Percentiles rank a stretch among this genome's conserved stretches.
These are phyloP conservation scores for Lachancea sp. DNA, from an alignment of 805 yeast genomes.

Conservation along the genomic window DNA sequence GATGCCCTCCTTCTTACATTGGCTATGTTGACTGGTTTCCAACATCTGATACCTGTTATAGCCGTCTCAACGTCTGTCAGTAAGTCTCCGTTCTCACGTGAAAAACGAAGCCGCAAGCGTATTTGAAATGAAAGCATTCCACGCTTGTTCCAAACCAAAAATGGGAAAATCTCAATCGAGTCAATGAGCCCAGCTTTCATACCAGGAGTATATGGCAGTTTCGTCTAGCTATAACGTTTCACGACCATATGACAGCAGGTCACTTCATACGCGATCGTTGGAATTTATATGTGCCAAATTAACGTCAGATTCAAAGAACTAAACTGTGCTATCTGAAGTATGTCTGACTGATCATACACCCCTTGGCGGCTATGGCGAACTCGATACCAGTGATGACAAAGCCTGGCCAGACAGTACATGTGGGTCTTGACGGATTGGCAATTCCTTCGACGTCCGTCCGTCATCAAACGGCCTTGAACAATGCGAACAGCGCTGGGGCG, in stretches of 20 bases:
- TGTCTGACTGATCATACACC: not conserved
- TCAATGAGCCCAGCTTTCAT: no score
- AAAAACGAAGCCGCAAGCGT: no score
- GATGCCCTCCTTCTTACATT: no score
- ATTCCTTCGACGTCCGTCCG: not conserved
- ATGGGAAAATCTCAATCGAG: no score
- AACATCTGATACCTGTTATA: no score
- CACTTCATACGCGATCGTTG: not conserved
- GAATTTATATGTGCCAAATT: not conserved
- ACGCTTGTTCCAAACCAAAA: no score
- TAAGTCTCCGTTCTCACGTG: no score
- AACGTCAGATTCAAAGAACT: not conserved
- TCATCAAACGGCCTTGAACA: not conserved
- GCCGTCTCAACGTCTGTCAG: no score
- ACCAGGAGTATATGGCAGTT: no score
- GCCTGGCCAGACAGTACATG: not conserved
- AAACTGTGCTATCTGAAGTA: not conserved
- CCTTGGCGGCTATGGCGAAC: not conserved
- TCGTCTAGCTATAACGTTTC: no score
- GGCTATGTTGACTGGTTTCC: no score
- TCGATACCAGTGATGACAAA: constrained; percentile 1
- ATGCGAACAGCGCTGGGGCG: not conserved
- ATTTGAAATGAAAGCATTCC: no score
- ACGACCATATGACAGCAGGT: not conserved
- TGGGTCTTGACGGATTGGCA: not conserved